A percentile compares a stretch with the other conserved stretches of the same genome.
phyloP scores from a whole-genome alignment of 257 asterid genomes.

The Plantago ovata region DNA sequence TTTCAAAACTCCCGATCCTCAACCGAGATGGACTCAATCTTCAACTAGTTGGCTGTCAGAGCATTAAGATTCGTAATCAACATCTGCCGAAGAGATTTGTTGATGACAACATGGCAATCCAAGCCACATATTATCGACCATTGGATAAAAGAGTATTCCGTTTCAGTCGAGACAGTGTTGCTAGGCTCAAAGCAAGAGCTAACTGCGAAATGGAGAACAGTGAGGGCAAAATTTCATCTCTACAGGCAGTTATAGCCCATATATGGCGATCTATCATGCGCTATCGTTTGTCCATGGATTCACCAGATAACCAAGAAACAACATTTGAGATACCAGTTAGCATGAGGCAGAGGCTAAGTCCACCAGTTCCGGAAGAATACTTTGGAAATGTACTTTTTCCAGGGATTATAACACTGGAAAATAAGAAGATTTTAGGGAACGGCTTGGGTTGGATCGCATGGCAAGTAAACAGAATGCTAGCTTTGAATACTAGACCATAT shows the following conservation, averaged over 20 bases:
- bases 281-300: slow-evolving; percentile 5
- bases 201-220: slow-evolving; percentile 4
- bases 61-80: slow-evolving; percentile 10
- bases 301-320: neutral
- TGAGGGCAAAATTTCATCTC: slow-evolving; percentile 27
- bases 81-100: slow-evolving; percentile 7
- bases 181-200: slow-evolving; percentile 27
- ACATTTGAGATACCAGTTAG: slow-evolving; percentile 25
- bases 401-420: slow-evolving; percentile 17
- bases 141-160: slow-evolving; percentile 22
- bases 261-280: slow-evolving; percentile 38
- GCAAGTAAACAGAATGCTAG: slow-evolving; percentile 34
- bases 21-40: neutral
- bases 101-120: neutral
- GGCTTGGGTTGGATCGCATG: slow-evolving; percentile 48
- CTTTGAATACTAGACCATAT: neutral
- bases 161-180: slow-evolving; percentile 19
- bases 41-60: neutral
- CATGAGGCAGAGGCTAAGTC: slow-evolving; percentile 28
- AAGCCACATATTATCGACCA: neutral
- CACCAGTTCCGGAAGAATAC: slow-evolving; percentile 41
- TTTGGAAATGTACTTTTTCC: slow-evolving; percentile 41
- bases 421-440: slow-evolving; percentile 17
- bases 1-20: neutral
- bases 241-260: slow-evolving; percentile 50